phyloP scores from a whole-genome alignment of 331 rosid genomes.

The Erythrophleum ivorense region DNA sequence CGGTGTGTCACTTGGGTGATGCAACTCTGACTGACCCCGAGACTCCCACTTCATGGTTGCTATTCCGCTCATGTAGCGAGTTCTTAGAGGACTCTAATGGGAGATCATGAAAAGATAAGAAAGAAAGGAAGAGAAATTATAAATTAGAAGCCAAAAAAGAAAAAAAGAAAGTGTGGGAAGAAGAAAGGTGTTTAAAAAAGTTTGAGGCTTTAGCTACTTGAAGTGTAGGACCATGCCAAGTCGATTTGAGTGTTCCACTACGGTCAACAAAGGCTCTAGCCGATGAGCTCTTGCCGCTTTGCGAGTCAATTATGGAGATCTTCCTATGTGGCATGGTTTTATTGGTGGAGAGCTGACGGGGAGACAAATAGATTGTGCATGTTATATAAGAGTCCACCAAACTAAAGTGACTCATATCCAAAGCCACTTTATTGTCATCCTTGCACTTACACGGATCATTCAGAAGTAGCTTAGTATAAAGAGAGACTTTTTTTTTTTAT shows the following conservation, averaged over 20 bases:
- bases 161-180: constrained; percentile 17
- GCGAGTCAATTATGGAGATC: not conserved
- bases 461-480: not conserved
- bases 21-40: constrained; percentile 33
- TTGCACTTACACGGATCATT: constrained; percentile 12
- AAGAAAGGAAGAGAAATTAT: not conserved
- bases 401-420: constrained; percentile 10
- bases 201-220: constrained; percentile 1
- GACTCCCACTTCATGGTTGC: constrained; percentile 42
- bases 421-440: constrained; percentile 13
- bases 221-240: constrained; percentile 37
- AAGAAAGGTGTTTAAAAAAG: constrained; percentile 9
- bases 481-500: not conserved
- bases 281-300: constrained; percentile 17
- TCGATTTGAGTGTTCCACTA: constrained; percentile 30
- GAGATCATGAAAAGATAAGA: no score
- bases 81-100: not conserved
- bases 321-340: not conserved
- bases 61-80: not conserved
- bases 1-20: constrained; percentile 25
- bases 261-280: not conserved
- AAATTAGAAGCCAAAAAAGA: constrained; percentile 24
- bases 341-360: constrained; percentile 38
- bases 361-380: constrained; percentile 16
- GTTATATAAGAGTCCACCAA: not conserved